Base-by-base conservation (phyloP, 1,139 yeast species). In the Geotrichum fermentans region DNA sequence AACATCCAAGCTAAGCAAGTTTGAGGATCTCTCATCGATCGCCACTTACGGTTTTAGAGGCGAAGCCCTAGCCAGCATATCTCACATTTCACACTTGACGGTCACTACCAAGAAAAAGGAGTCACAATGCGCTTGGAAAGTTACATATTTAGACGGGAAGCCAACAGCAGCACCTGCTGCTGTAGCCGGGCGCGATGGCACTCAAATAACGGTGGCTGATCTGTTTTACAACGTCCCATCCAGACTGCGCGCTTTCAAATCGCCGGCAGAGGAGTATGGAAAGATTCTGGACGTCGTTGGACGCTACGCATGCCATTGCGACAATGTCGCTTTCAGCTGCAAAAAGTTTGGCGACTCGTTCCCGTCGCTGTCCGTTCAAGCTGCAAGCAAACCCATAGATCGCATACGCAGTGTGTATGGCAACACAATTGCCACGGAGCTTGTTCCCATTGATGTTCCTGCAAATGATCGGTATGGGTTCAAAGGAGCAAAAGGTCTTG, bases 191-290 rank as follows among this genome's bases (percentile, higher is more conserved):
- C 82, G 78, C 53, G 75, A 74, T 41, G 99, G 99, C 0, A 92
- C 98, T 0, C 89, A 83, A 54, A 77, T 94, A 36, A 68, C 77
- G 0, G 95, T 89, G 4, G 97, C 89, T 62, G 96, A 92, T 62
- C 70, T 94, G 52, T 94, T 94, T 61, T 94, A 83, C 67, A 94
- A 92, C 61, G 78, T 84, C 24, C 95, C 96, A 0, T 78, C 95
- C 0, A 74, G 98, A 48, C 66, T 83, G 35, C 72, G 83, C 45
- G 77, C 95, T 0, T 68, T 90, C 48, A 73, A 75, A 53, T 75
- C 86, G 0, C 74, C 83, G 22, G 74, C 74, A 54, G 97, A 88
- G 18, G 98, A 92, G 61, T 84, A 80, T 60, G 66, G 80, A 13
- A 79, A 78, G 58, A 83, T 92, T 4, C 65, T 92, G 40, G 97